Evolutionary conservation across 352 stramenopile genomes (phyloP).

Genomic region (Globisporangium emineosum): DNA sequence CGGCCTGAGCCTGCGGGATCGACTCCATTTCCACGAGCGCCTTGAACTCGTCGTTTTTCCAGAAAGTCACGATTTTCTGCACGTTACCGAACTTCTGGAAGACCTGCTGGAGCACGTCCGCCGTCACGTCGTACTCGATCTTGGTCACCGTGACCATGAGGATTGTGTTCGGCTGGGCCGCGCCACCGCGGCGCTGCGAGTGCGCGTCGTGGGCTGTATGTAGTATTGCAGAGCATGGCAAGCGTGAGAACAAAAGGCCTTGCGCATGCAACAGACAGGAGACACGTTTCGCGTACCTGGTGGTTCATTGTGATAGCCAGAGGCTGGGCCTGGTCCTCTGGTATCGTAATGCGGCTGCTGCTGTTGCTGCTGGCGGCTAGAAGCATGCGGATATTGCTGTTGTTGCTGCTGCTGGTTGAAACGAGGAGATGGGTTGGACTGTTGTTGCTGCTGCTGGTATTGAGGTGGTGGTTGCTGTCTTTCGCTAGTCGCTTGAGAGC

Average conservation of each 20-base stretch:
- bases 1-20: conserved; percentile 63
- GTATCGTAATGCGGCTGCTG: conserved; percentile 14
- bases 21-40: conserved; percentile 79
- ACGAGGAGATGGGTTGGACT: not conserved
- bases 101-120: conserved; percentile 78
- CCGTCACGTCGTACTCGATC: conserved; percentile 82
- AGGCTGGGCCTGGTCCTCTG: conserved; percentile 15
- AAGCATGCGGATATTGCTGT: not conserved
- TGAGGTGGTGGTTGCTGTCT: conserved; percentile 22
- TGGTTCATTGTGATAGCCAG: conserved; percentile 5
- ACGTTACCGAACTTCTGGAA: conserved; percentile 86
- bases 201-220: conserved; percentile 4
- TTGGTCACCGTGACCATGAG: conserved; percentile 79
- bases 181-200: conserved; percentile 23
- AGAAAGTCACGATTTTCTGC: conserved; percentile 80
- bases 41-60: conserved; percentile 82
- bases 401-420: conserved; percentile 8
- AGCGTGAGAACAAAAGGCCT: not conserved
- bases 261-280: not conserved
- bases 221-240: not conserved
- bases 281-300: not conserved
- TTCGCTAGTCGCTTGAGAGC: conserved; percentile 2
- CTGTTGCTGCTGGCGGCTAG: conserved; percentile 1
- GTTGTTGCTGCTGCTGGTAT: conserved; percentile 15
- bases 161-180: conserved; percentile 56